Base-by-base conservation (phyloP, 1,284 basidiomycete species). In the Coniferiporia weirii region DNA sequence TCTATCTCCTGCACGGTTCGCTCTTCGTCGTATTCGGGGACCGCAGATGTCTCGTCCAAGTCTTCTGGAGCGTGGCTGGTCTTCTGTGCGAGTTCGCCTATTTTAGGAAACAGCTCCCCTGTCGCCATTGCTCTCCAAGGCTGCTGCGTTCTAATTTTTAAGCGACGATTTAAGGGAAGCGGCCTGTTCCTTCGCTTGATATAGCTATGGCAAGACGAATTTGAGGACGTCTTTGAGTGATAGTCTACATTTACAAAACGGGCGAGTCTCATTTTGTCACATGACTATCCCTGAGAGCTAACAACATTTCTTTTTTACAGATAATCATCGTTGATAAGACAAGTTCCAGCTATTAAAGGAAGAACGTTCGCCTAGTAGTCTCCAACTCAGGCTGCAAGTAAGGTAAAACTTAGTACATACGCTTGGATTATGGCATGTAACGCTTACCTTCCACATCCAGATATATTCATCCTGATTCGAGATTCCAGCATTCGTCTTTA, bases 1-100 rank as follows among this genome's bases (percentile, higher is more conserved):
- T 94, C 90, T 65, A 99, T 83, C 71, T 93, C 87, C 66, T 93
- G 82, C 17, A 94, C 80, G 0, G 83, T 81, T 61, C 82, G 83
- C 35, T 90, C 87, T 20, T 85, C 83, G 17, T 79, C 75, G 1
- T 66, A 67, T 13, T 68, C 68, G 40, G 69, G 71, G 19, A 69
- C 70, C 12, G 68, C 69, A 4, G 56, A 61, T 46, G 19, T 36
- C 43, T 43, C 34, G 45, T 65, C 57, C 12, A 45, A 60, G 38
- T 67, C 58, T 4, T 72, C 72, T 1, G 68, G 65, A 27, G 70
- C 65, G 20, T 72, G 64, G 32, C 72, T 67, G 12, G 76, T 71
- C 58, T 73, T 69, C 44, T 78, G 69, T 2, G 73, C 80, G 50
- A 82, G 69, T 20, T 72, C 63, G 2, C 79, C 76, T 52, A 82